Base-by-base conservation (phyloP, 2,329 filamentous ascomycete genomes). In the Botrytis squamosa region DNA sequence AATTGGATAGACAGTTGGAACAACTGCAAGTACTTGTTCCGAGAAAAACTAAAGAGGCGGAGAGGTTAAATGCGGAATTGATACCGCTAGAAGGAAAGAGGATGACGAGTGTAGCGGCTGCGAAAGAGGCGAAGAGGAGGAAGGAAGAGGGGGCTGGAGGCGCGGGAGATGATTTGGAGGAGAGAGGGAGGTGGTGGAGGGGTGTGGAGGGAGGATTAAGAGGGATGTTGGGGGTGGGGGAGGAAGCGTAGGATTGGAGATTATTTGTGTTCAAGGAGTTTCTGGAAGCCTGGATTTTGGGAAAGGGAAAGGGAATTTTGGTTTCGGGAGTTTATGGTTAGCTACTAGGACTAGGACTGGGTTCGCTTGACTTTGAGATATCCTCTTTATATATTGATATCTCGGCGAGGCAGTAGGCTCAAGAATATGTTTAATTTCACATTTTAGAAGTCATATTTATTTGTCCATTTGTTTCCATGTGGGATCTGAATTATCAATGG, bases 181-280 rank as follows among this genome's bases (percentile, higher is more conserved):
- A 93, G 82, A 87, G 90, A 77, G 93, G 91, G 9, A 85, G 92
- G 77, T 95, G 93, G 93, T 90, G 90, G 83, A 88, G 89, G 77
- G 90, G 90, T 29, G 89, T 89, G n/a, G 92, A 94, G 80, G 83
- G 84, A 14, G 87, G 83, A 22, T 81, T 94, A 81, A 89, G 84
- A 79, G 85, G 88, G 74, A 89, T 92, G 83, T 80, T 94, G 77
- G 89, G 90, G 76, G 84, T 90, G 25, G 82, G 87, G 77, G 81
- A 87, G 77, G 81, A 80, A 60, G 9, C 18, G 6, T 55, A 68
- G 46, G 5, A 1, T 25, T 6, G n/a, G n/a, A 18, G 1, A 9
- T 29, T 18, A 14, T 3, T 29, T 57, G 16, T 57, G 14, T 57
- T 29, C 29, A 4, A 33, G 52, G 52, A 18, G 52, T 57, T 9